Base-by-base conservation (phyloP, 768 basidiomycete species). In the Russula ochroleuca region DNA sequence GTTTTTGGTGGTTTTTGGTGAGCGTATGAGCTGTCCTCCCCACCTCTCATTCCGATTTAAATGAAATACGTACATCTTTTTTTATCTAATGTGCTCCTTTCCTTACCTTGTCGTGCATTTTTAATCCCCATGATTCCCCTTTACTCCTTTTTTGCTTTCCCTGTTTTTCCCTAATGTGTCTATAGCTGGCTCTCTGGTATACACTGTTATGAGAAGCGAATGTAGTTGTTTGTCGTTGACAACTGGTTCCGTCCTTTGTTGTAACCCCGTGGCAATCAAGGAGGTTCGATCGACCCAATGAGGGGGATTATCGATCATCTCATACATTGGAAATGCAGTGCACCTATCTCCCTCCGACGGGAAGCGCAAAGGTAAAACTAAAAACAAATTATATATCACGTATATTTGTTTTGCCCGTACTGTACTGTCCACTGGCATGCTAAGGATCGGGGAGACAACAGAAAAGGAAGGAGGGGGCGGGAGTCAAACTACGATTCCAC, bases 351-450 rank as follows among this genome's bases (percentile, higher is more conserved):
- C 19, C 17, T 5, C 9, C 8, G 43, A 43, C 43, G 4, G 17
- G 15, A 40, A 40, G 40, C 1, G 41, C 19, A 8, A 23, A 48
- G 8, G 13, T 23, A 48, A 48, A 86, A 68, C 52, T 50, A 40
- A 64, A 64, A 17, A 23, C 13, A 35, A 19, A 58, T 52, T 52
- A 52, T 35, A 53, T 53, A 7, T 25, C 23, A 5, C 35, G 31
- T 47, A 23, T 59, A 50, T 59, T 38, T 23, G n/a, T 50, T 25
- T 11, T 13, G 10, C 10, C 5, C n/a, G 11, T 47, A 47, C 38
- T 38, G 21, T 47, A 47, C 21, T 8, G 45, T 21, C n/a, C 45
- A n/a, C n/a, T n/a, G n/a, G n/a, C n/a, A 47, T 23, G 6, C 45
- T n/a, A 47, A 13, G 3, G 45, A 47, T 21, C 21, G n/a, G 45